Conservation (phyloP, 371 early-diverging fungal genomes). For the Mortierella sp. region DNA sequence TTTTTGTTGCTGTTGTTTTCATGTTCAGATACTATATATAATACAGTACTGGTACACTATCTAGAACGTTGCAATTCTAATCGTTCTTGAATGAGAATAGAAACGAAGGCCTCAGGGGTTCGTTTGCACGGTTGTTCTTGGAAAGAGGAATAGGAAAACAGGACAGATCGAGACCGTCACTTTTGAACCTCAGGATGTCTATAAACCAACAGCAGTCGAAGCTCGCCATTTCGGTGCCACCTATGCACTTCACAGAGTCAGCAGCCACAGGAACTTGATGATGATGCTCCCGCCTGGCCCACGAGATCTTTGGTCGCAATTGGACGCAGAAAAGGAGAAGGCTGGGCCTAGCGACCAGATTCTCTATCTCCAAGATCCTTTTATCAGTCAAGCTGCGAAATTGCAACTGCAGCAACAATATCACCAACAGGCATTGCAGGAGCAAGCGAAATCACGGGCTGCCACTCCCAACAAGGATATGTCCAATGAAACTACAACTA, state of each 20-base stretch:
- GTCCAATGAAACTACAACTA: background rate
- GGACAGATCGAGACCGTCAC: slow-evolving; percentile 69
- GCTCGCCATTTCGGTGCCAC: slow-evolving; percentile 88
- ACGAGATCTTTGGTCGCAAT: slow-evolving; percentile 79
- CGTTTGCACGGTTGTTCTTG: slow-evolving; percentile 69
- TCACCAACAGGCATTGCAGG: slow-evolving; percentile 55
- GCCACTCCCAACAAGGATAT: slow-evolving; percentile 35
- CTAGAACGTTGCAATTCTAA: background rate
- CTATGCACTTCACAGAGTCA: slow-evolving; percentile 84
- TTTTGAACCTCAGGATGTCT: slow-evolving; percentile 61
- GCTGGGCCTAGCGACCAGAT: slow-evolving; percentile 58
- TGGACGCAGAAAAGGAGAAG: slow-evolving; percentile 67
- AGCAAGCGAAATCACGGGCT: slow-evolving; percentile 43
- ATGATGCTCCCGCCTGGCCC: slow-evolving; percentile 83
- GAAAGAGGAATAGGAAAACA: slow-evolving; percentile 80
- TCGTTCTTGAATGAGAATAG: slow-evolving; percentile 12
- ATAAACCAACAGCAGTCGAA: slow-evolving; percentile 69
- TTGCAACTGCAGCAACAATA: slow-evolving; percentile 45
- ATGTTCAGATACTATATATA: background rate
- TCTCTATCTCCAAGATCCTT: slow-evolving; percentile 85
- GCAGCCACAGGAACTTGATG: slow-evolving; percentile 78
- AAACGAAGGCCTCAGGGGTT: slow-evolving; percentile 62
- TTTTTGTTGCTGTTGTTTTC: background rate
- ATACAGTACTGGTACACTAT: too few relatives aligned
- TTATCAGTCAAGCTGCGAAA: slow-evolving; percentile 62